phyloP scores from a whole-genome alignment of 2,329 filamentous ascomycete species.

The Beauveria scarabaeidicola region DNA sequence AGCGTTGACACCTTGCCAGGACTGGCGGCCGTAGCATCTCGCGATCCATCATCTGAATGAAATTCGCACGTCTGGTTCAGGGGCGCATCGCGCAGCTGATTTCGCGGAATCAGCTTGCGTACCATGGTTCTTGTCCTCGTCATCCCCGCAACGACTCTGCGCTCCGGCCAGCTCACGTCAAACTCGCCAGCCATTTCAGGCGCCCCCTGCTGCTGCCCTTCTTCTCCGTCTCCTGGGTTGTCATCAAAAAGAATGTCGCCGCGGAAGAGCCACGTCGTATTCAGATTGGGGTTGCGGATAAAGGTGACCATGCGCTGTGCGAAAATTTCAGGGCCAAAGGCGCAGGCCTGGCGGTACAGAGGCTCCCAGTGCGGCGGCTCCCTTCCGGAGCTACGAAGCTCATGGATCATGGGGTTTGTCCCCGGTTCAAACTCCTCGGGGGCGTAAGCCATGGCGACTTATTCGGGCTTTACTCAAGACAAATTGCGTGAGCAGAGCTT shows the following conservation, averaged over 20 bases:
- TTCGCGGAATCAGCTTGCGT: constrained; percentile 72
- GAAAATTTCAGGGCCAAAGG: constrained; percentile 57
- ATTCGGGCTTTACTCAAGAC: background rate
- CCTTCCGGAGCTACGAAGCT: constrained; percentile 19
- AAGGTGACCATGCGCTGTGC: constrained; percentile 62
- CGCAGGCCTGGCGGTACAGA: constrained; percentile 47
- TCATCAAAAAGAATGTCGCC: constrained; percentile 56
- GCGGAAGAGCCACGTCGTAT: constrained; percentile 67
- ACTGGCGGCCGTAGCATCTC: constrained; percentile 15
- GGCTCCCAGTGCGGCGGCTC: constrained; percentile 39
- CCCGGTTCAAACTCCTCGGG: constrained; percentile 14
- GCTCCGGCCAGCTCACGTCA: constrained; percentile 6
- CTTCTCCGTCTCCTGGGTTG: constrained; percentile 14
- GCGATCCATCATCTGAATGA: constrained; percentile 34
- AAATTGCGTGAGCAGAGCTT: background rate
- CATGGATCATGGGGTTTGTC: constrained; percentile 26
- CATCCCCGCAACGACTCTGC: constrained; percentile 19
- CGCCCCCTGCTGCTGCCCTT: background rate
- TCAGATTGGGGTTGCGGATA: constrained; percentile 71
- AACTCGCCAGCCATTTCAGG: constrained; percentile 21
- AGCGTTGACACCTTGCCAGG: constrained; percentile 21
- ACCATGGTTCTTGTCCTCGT: constrained; percentile 56
- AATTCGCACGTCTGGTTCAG: constrained; percentile 79
- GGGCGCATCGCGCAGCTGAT: constrained; percentile 63
- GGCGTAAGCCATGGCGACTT: background rate